Base-by-base conservation (phyloP, 208 protist species). In the Vickermania ingenoplastis region DNA sequence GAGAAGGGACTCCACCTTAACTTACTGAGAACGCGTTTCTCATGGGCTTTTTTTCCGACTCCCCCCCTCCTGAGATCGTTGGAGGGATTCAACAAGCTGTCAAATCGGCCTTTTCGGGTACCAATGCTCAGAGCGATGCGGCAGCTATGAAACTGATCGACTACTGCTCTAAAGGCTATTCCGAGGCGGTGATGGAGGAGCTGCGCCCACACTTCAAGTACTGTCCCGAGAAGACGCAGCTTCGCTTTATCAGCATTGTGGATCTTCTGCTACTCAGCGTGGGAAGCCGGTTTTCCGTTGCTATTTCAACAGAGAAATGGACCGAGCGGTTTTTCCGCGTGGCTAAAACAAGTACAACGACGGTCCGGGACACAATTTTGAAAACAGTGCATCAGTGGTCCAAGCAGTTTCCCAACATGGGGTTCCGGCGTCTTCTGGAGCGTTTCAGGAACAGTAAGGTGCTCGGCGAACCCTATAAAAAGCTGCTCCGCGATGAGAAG, bases 241-340 rank as follows among this genome's bases (percentile, higher is more conserved):
- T 90, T 31, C 58, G 69, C 25, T 75, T 79, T 61, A 67, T 95
- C 60, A 75, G 65, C 2, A 73, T 95, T 36, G 71, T 95, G 67
- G 80, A 95, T 62, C 72, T 88, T 53, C 78, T 81, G 57, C 59
- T 89, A 50, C 65, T 84, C 13, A 85, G 82, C 65, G 85, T 81
- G 49, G 77, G 77, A 7, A 79, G 77, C 3, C 75, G 82, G 67
- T 87, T 95, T 53, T 75, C 73, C 48, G 73, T 86, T 50, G 63
- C 83, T 64, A 61, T 95, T 4, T 91, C 89, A 13, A 80, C 81
- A 3, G 83, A 92, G 52, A 91, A 92, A 67, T 95, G 89, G 86
- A 80, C 78, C 5, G 89, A 95, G 27, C 78, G 89, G 14, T 75
- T 95, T 52, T 86, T 92, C 66, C 89, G 88, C 63, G 72, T 89